Base-by-base conservation (phyloP, 257 asterid species). In the Solanum habrochaites region DNA sequence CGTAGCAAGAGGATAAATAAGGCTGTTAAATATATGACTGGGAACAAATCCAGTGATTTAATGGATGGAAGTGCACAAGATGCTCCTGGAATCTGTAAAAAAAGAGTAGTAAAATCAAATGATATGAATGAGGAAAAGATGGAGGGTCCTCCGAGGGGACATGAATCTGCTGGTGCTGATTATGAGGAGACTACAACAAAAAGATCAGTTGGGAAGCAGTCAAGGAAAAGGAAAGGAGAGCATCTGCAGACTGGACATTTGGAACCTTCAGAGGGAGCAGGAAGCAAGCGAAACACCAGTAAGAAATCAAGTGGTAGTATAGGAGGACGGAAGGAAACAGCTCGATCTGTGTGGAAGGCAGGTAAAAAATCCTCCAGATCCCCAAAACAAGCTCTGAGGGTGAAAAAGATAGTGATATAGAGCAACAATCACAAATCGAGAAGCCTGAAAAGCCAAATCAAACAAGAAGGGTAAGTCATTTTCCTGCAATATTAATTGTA, bases 1-100 rank as follows among this genome's bases (percentile, higher is more conserved):
- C 94, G 98, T 67, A 97, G 99, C 39, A 95, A 93, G 92, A 95
- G 99, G 93, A 93, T 97, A 83, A 94, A 91, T 82, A 95, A 94
- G 81, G 98, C 99, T 31, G 93, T 97, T 89, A 96, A 94, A 91
- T 95, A 94, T 84, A 96, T 97, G 87, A 86, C 94, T 29, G 93
- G 94, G 86, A 86, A 87, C 82, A 91, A 91, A 90, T 93, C 96
- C 49, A 89, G 91, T 56, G 92, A 90, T 64, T 58, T 89, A 85
- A 88, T 89, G 88, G 93, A 92, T 77, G 96, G 89, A 74, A 83
- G 88, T 37, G 70, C 88, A n/a, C 91, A 88, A 70, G 91, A 86
- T 89, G 91, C 86, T 42, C 71, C 92, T 42, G 89, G 90, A 89
- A 87, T 89, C 69, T 90, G 89, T 81, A 95, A 77, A 92, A 94